Conservation (phyloP, 345 rosid genomes). For the Citrus mangshanensis region DNA sequence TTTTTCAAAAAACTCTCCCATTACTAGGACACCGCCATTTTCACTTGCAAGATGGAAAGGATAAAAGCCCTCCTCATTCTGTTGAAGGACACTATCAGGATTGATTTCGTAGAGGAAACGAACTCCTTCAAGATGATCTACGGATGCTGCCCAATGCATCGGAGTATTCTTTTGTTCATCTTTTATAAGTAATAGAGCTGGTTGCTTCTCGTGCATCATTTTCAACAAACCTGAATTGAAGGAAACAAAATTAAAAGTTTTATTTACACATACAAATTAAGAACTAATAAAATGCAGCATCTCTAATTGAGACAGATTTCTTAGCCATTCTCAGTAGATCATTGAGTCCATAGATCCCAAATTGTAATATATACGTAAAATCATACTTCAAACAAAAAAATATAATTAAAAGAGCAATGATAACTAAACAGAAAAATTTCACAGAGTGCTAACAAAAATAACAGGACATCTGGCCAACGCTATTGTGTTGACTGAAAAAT, state of each 20-base stretch:
- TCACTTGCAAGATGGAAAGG: slow-evolving; percentile 28
- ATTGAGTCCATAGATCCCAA: too few species aligned
- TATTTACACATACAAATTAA: too few species aligned
- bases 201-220: neutral
- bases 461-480: too few species aligned
- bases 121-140: neutral
- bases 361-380: too few species aligned
- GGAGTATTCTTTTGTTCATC: neutral
- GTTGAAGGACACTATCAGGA: neutral
- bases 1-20: slow-evolving; percentile 7
- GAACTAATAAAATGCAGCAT: too few species aligned
- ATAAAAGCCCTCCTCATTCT: slow-evolving; percentile 15
- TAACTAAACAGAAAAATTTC: neutral
- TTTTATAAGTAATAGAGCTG: neutral
- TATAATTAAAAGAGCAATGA: too few species aligned
- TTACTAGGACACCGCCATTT: slow-evolving; percentile 11
- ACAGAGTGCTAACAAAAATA: neutral
- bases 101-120: neutral
- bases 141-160: slow-evolving; percentile 10
- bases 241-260: too few species aligned
- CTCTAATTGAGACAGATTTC: too few species aligned
- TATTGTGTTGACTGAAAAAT: too few species aligned
- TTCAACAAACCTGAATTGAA: slow-evolving; percentile 6
- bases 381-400: too few species aligned
- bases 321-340: too few species aligned